A percentile compares a stretch with the other conserved stretches of the same genome.
phyloP scores from a whole-genome alignment of 148 eudicot genomes.

The Rhododendron griersonianum region DNA sequence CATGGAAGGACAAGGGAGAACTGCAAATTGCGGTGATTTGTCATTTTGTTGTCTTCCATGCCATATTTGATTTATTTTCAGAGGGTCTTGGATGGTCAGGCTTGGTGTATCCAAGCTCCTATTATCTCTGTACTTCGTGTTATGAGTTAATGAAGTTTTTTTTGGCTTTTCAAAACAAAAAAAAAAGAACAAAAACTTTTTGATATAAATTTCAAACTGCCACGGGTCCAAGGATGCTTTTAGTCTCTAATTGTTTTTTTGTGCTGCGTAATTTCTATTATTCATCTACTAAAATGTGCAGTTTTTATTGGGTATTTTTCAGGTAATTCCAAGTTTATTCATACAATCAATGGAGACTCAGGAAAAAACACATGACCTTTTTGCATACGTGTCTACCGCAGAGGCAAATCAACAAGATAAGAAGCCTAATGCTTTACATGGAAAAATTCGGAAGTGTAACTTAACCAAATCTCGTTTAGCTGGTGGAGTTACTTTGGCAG shows the following conservation, averaged over 20 bases:
- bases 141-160: no score
- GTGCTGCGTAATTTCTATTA: neutral
- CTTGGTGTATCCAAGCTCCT: no score
- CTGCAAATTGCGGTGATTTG: neutral
- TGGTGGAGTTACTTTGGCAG: conserved; percentile 45
- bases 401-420: conserved; percentile 26
- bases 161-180: no score
- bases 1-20: neutral
- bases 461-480: conserved; percentile 48
- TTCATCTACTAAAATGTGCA: neutral
- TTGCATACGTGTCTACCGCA: conserved; percentile 64
- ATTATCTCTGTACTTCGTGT: no score
- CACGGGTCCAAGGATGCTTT: neutral
- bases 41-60: neutral
- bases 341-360: neutral
- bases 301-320: neutral
- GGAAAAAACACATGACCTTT: conserved; percentile 27
- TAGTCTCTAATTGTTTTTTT: neutral
- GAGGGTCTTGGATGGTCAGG: no score
- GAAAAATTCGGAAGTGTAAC: conserved; percentile 69
- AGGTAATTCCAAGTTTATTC: no score
- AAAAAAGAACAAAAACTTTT: neutral
- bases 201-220: neutral
- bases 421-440: conserved; percentile 18
- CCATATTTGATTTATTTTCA: neutral